These are phyloP conservation scores for Dendrobium officinale DNA, from an alignment of 106 monocot species.

Conservation along the genomic window DNA sequence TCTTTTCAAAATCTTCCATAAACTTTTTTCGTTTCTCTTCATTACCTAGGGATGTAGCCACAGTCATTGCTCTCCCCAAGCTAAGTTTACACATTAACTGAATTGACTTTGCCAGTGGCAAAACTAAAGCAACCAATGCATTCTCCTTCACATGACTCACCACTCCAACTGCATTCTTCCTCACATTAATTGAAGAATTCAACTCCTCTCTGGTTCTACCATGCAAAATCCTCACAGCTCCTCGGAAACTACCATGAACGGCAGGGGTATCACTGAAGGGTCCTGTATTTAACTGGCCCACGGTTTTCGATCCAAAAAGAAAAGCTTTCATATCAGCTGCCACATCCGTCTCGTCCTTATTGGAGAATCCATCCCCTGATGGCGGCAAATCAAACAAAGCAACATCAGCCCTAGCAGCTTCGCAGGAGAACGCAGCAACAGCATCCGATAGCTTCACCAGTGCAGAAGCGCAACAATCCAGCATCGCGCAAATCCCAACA, in stretches of 20 bases:
- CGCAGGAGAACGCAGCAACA: conserved; percentile 78
- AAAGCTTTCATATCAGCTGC: conserved; percentile 62
- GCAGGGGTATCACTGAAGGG: conserved; percentile 44
- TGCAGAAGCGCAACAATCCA: conserved; percentile 52
- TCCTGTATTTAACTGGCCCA: conserved; percentile 24
- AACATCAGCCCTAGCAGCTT: conserved; percentile 51
- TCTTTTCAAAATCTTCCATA: conserved; percentile 18
- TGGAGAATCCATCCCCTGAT: conserved; percentile 69
- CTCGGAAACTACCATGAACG: conserved; percentile 56
- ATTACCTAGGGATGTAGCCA: conserved; percentile 26
- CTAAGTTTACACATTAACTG: conserved; percentile 38
- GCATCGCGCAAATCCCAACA: conserved; percentile 41
- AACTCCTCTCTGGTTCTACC: conserved; percentile 39
- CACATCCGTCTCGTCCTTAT: conserved; percentile 71
- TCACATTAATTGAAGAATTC: conserved; percentile 54
- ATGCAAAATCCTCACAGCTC: conserved; percentile 58
- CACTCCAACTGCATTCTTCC: conserved; percentile 22
- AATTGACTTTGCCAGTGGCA: conserved; percentile 35
- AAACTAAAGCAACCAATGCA: conserved; percentile 28
- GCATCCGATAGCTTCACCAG: conserved; percentile 52
- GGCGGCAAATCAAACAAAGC: conserved; percentile 46
- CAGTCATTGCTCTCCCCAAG: conserved; percentile 35
- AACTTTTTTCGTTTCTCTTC: conserved; percentile 15
- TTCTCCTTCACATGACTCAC: conserved; percentile 36
- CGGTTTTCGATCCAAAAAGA: conserved; percentile 68